Evolutionary conservation across 768 basidiomycete genomes (phyloP).

Genomic region (Trametes coccinea): DNA sequence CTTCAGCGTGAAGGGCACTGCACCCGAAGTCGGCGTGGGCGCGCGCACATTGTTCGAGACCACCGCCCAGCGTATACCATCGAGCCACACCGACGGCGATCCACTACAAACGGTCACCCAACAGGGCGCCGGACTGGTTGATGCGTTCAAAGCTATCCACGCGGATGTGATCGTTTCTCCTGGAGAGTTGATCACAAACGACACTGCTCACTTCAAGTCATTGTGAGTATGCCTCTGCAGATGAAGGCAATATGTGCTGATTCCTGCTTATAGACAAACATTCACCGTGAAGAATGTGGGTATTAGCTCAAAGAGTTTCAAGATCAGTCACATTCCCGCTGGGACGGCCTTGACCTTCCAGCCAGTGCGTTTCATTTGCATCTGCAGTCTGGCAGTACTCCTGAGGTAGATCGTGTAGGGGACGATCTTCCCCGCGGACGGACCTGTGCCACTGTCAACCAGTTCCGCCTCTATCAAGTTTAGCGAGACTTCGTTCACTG

Average conservation of each 20-base stretch:
- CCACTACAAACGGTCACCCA: slow-evolving; percentile 53
- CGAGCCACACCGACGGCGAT: slow-evolving; percentile 48
- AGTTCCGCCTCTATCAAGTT: slow-evolving; percentile 49
- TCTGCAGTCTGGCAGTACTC: not conserved
- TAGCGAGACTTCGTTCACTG: slow-evolving; percentile 43
- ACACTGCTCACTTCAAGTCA: slow-evolving; percentile 55
- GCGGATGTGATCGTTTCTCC: slow-evolving; percentile 53
- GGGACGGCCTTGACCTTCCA: slow-evolving; percentile 52
- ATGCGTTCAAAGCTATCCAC: slow-evolving; percentile 59
- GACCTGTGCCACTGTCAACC: slow-evolving; percentile 52
- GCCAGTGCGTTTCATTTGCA: slow-evolving; percentile 33
- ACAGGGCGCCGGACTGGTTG: slow-evolving; percentile 57
- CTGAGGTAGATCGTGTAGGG: slow-evolving; percentile 31
- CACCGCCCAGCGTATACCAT: slow-evolving; percentile 45
- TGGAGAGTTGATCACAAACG: slow-evolving; percentile 61
- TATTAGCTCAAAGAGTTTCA: slow-evolving; percentile 43
- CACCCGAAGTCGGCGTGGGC: slow-evolving; percentile 29
- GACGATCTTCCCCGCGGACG: slow-evolving; percentile 42
- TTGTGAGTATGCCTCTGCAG: slow-evolving; percentile 34
- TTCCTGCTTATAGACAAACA: slow-evolving; percentile 38
- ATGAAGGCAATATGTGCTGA: not conserved
- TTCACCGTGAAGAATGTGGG: slow-evolving; percentile 56
- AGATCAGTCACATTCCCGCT: slow-evolving; percentile 55
- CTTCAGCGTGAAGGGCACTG: slow-evolving; percentile 42
- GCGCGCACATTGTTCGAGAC: slow-evolving; percentile 49